These are phyloP conservation scores for Microdochium paspali DNA, from an alignment of 2,329 filamentous ascomycete species.

Conservation along the genomic window DNA sequence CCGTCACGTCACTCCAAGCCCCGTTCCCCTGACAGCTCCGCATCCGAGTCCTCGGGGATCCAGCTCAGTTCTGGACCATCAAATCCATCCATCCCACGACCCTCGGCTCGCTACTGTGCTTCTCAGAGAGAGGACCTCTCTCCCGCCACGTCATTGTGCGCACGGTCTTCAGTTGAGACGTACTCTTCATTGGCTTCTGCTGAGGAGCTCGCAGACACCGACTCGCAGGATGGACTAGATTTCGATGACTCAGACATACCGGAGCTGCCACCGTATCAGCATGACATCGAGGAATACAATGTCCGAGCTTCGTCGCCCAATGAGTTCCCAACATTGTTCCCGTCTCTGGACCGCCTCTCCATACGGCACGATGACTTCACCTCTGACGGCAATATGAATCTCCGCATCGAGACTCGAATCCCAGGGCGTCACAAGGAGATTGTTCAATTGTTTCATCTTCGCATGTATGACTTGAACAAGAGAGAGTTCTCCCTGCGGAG, in stretches of 20 bases:
- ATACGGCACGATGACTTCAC: conserved; percentile 89
- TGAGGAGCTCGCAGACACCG: conserved; percentile 37
- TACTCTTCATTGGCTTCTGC: conserved; percentile 65
- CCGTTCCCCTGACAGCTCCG: neutral
- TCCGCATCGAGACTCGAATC: conserved; percentile 75
- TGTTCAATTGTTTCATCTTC: conserved; percentile 77
- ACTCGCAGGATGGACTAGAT: conserved; percentile 23
- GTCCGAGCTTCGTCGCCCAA: conserved; percentile 69
- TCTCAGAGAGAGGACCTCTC: conserved; percentile 25
- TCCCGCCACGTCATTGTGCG: conserved; percentile 30
- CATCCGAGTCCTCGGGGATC: neutral
- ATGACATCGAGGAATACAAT: conserved; percentile 53
- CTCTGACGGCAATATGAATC: conserved; percentile 90
- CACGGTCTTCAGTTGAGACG: conserved; percentile 62
- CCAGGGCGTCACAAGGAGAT: conserved; percentile 56
- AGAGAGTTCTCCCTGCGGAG: conserved; percentile 85
- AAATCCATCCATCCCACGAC: conserved; percentile 6
- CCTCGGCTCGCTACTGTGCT: conserved; percentile 9
- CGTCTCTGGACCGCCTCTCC: conserved; percentile 68
- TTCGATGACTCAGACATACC: conserved; percentile 29
- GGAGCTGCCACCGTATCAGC: conserved; percentile 47
- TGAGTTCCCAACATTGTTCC: conserved; percentile 79
- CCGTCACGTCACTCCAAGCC: neutral
- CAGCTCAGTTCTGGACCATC: neutral
- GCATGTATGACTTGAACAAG: conserved; percentile 83